These are phyloP conservation scores for Spathaspora boniae DNA, from an alignment of 805 yeast genomes.

Conservation along the genomic window DNA sequence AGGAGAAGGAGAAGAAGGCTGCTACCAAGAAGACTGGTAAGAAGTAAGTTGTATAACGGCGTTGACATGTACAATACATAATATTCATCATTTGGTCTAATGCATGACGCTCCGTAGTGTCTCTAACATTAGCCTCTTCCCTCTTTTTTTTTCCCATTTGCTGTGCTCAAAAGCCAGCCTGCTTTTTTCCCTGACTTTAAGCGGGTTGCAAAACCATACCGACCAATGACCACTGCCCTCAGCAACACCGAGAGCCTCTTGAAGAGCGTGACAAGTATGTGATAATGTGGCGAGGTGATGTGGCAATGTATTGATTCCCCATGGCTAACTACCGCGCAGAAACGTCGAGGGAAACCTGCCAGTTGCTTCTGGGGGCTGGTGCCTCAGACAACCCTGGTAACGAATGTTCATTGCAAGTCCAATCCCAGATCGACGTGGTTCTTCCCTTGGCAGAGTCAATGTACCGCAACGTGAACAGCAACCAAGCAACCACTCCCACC, in stretches of 20 bases:
- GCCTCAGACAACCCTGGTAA: not conserved
- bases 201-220: conserved; percentile 5
- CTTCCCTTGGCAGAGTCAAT: conserved; percentile 6
- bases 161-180: no score
- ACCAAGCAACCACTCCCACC: not conserved
- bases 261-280: conserved; percentile 5
- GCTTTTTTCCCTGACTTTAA: no score
- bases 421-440: conserved; percentile 5
- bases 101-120: conserved; percentile 2
- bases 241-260: conserved; percentile 3
- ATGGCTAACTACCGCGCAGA: not conserved
- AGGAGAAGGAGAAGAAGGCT: conserved; percentile 74
- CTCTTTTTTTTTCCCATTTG: no score
- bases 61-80: conserved; percentile 8
- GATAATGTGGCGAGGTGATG: not conserved
- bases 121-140: conserved; percentile 8
- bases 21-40: conserved; percentile 28
- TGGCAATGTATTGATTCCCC: not conserved
- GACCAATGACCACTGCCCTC: not conserved
- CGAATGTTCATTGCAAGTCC: not conserved
- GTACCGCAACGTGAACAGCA: not conserved
- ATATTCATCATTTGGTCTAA: not conserved
- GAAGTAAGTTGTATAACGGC: conserved; percentile 20
- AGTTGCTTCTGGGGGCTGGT: not conserved
- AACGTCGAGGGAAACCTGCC: conserved; percentile 1